Conservation (phyloP, 169 alveolate species). For the Plasmodium berghei region DNA sequence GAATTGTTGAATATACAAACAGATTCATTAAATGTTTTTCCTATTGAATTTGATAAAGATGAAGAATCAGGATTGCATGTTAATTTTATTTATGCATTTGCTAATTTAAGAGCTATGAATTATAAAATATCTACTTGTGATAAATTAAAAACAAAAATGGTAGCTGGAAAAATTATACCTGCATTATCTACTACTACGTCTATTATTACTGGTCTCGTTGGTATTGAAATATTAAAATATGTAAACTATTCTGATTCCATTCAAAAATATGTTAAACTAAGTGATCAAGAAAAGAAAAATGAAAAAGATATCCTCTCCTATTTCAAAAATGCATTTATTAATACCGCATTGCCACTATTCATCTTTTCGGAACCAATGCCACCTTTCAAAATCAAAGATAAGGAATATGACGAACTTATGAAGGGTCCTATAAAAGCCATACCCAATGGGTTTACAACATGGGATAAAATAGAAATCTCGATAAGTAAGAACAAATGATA, state of each 20-base stretch:
- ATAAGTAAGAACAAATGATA: conserved; percentile 85
- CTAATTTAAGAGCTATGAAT: conserved; percentile 98
- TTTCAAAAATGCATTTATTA: conserved; percentile 96
- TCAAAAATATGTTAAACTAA: conserved; percentile 44
- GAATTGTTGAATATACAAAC: conserved; percentile 31
- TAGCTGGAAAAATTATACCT: conserved; percentile 99
- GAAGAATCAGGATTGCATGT: conserved; percentile 98
- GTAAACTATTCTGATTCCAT: conserved; percentile 75
- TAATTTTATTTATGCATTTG: conserved; percentile 96
- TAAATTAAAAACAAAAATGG: conserved; percentile 95
- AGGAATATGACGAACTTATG: conserved; percentile 95
- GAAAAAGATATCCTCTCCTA: conserved; percentile 70
- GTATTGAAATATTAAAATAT: conserved; percentile 92
- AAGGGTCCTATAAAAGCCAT: conserved; percentile 96
- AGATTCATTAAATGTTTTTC: conserved; percentile 27
- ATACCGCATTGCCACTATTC: conserved; percentile 94
- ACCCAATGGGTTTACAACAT: conserved; percentile 96
- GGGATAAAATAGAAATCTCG: conserved; percentile 95
- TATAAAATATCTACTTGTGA: conserved; percentile 95
- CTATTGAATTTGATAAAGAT: conserved; percentile 97
- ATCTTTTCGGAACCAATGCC: conserved; percentile 94
- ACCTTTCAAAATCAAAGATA: conserved; percentile 84
- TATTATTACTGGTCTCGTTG: conserved; percentile 97
- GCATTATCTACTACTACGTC: conserved; percentile 99
- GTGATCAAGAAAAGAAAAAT: conserved; percentile 24